Evolutionary conservation across 2,329 filamentous ascomycete species (phyloP).

Genomic region (Botrytis galanthina): DNA sequence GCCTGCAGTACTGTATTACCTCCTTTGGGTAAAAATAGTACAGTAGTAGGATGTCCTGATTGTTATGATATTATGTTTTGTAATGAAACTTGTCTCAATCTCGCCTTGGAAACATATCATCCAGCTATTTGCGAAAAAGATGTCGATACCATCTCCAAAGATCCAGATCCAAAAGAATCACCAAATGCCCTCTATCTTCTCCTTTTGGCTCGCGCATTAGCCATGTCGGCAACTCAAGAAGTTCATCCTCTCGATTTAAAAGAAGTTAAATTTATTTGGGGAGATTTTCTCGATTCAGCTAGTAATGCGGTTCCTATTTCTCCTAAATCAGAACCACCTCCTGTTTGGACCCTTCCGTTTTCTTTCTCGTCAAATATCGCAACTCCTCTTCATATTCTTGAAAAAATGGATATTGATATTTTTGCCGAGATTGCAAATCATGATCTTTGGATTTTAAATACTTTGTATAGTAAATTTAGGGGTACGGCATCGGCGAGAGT

Average conservation of each 20-base stretch:
- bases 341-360: conserved; percentile 70
- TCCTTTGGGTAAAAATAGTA: conserved; percentile 48
- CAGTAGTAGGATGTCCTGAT: conserved; percentile 55
- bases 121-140: conserved; percentile 65
- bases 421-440: conserved; percentile 58
- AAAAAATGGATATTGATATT: conserved; percentile 82
- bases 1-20: conserved; percentile 78
- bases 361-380: conserved; percentile 75
- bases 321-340: conserved; percentile 54
- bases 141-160: conserved; percentile 63
- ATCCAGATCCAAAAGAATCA: conserved; percentile 57
- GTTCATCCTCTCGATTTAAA: conserved; percentile 61
- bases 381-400: conserved; percentile 71
- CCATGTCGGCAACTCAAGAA: conserved; percentile 61
- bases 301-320: conserved; percentile 54
- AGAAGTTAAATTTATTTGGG: conserved; percentile 68
- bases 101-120: conserved; percentile 60
- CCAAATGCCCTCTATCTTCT: conserved; percentile 62
- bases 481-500: conserved; percentile 87
- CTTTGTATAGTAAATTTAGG: conserved; percentile 87
- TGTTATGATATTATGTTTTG: conserved; percentile 68
- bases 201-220: conserved; percentile 59
- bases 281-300: conserved; percentile 57
- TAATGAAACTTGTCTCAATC: conserved; percentile 55
- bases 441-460: conserved; percentile 85